Conservation (phyloP, 768 basidiomycete species). For the Tephrocybe sp. region DNA sequence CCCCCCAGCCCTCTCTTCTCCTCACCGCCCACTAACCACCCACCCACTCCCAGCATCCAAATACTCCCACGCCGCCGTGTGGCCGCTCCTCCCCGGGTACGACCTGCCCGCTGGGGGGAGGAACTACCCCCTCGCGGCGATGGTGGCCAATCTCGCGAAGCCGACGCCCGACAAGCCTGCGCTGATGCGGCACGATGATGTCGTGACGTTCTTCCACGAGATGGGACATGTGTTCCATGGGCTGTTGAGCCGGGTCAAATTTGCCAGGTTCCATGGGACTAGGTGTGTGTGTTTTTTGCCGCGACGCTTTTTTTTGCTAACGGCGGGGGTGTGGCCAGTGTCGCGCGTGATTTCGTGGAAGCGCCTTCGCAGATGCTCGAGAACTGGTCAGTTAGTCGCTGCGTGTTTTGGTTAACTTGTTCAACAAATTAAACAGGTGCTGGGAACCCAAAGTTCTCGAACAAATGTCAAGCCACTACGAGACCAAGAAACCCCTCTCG, state of each 20-base stretch:
- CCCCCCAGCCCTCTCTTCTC: background rate
- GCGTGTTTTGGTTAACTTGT: background rate
- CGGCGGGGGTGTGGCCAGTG: conserved; percentile 31
- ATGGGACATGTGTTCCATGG: conserved; percentile 80
- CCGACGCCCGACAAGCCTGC: conserved; percentile 79
- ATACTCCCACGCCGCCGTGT: conserved; percentile 87
- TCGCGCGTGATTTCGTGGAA: conserved; percentile 83
- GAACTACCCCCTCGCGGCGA: conserved; percentile 73
- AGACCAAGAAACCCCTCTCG: conserved; percentile 71
- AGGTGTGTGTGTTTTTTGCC: conserved; percentile 31
- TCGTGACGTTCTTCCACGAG: conserved; percentile 92
- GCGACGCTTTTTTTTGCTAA: background rate
- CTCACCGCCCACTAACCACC: background rate
- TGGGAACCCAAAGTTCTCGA: conserved; percentile 81
- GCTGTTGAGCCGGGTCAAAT: conserved; percentile 68
- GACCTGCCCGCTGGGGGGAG: conserved; percentile 54
- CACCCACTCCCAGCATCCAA: conserved; percentile 52
- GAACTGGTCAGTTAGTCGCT: conserved; percentile 59
- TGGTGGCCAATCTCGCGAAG: conserved; percentile 93
- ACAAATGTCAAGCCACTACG: conserved; percentile 79
- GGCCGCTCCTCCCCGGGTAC: conserved; percentile 72
- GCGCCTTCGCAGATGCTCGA: conserved; percentile 93
- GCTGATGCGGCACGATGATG: conserved; percentile 84
- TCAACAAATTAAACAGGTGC: conserved; percentile 43
- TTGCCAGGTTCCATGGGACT: conserved; percentile 81